phyloP scores from a whole-genome alignment of 306 rosid species.

The Begonia masoniana region DNA sequence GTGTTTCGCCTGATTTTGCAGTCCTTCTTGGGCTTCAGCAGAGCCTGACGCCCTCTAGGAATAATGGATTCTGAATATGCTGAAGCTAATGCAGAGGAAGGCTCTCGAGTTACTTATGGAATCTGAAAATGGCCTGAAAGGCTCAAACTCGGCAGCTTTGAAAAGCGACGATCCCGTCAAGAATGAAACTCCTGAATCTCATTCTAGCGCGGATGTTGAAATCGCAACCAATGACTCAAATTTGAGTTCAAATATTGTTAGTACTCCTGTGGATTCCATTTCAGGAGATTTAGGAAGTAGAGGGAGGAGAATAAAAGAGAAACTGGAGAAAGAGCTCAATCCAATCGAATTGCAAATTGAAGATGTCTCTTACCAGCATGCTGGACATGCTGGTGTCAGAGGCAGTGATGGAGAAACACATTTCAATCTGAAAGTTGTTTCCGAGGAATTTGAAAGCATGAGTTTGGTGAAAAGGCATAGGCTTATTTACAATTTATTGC shows the following conservation, averaged over 20 bases:
- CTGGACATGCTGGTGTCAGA: constrained; percentile 64
- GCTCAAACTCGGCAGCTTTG: neutral
- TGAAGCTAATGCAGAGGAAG: constrained; percentile 84
- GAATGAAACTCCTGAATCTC: constrained; percentile 13
- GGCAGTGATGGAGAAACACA: constrained; percentile 81
- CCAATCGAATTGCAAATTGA: constrained; percentile 54
- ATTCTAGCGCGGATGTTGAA: constrained; percentile 5
- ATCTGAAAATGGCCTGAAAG: constrained; percentile 30
- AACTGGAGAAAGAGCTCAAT: constrained; percentile 36
- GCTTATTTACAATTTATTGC: constrained; percentile 51
- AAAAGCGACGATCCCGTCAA: constrained; percentile 12
- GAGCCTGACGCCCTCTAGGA: constrained; percentile 79
- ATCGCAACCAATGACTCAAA: neutral
- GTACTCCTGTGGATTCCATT: constrained; percentile 6
- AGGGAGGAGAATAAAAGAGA: constrained; percentile 77
- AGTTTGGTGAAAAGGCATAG: constrained; percentile 85
- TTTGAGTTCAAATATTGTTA: neutral
- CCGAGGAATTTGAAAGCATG: constrained; percentile 67
- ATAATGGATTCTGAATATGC: constrained; percentile 92
- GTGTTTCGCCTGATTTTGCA: constrained; percentile 69
- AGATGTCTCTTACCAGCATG: constrained; percentile 79
- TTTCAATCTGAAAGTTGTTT: constrained; percentile 64
- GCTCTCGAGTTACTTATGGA: constrained; percentile 45
- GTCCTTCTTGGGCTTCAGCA: constrained; percentile 77
- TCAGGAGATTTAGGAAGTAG: constrained; percentile 38